Percentiles rank a stretch among this genome's conserved stretches.
Conservation (phyloP, 2,329 filamentous ascomycete species). For the Aspergillus ibericus region DNA sequence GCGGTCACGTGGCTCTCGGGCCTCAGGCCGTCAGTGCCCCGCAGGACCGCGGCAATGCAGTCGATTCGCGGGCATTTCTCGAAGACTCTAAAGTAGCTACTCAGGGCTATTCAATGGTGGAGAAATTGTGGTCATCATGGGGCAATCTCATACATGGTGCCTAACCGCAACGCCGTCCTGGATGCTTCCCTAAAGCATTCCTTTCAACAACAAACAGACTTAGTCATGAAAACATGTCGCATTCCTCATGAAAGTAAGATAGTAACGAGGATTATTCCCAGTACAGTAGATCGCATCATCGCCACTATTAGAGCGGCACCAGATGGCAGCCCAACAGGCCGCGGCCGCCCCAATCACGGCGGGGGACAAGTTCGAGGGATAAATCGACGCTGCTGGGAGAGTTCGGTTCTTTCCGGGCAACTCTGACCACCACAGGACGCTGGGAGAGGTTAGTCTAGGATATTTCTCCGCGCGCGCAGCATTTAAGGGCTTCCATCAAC, state of each 20-base stretch:
- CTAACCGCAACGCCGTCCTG: slow-evolving; percentile 9
- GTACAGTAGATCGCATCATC: slow-evolving; percentile 1
- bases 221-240: slow-evolving; percentile 18
- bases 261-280: background rate
- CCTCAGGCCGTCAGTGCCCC: slow-evolving; percentile 25
- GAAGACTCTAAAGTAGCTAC: no score
- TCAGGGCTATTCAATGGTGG: no score
- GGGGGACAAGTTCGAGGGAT: slow-evolving; percentile 71
- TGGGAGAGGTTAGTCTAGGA: slow-evolving; percentile 36
- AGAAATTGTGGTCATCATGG: background rate
- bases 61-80: no score
- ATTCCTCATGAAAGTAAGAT: slow-evolving; percentile 16
- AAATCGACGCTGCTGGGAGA: slow-evolving; percentile 55
- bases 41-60: slow-evolving; percentile 8
- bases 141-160: background rate
- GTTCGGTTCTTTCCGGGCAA: slow-evolving; percentile 52
- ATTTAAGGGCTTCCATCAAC: background rate
- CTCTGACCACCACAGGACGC: slow-evolving; percentile 70
- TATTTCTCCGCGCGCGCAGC: background rate
- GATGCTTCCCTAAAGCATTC: slow-evolving; percentile 4
- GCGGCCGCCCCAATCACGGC: slow-evolving; percentile 83
- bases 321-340: slow-evolving; percentile 90
- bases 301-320: slow-evolving; percentile 64
- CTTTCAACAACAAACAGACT: slow-evolving; percentile 6
- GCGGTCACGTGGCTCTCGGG: slow-evolving; percentile 19